Evolutionary conservation across 2,329 filamentous ascomycete species (phyloP), one percentile per base, ranked within the genome.

Genomic region (Ophiognomonia clavigignenti-juglandacearum): DNA sequence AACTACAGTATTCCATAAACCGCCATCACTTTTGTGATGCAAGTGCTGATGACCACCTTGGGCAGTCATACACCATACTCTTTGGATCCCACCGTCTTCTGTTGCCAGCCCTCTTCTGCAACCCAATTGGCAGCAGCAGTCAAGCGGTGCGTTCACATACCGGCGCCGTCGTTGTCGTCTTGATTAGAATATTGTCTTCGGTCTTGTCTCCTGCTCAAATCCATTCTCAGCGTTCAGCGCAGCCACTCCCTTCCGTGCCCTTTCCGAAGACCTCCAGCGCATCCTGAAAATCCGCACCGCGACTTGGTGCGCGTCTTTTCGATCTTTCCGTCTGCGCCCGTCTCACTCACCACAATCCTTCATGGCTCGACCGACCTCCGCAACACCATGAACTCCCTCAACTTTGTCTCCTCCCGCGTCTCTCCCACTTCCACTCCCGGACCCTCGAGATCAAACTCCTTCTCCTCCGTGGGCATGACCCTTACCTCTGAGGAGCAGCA

Each of bases 321-420:
- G 29, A 11, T 13, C 39, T 14, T 14, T 16, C 27, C 31, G 13
- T 20, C 19, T 18, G 18, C 26, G 14, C 35, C 32, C 8, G 9
- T 13, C n/a, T 13, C 26, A n/a, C 35, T 24, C 8, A 9, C 9
- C n/a, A 16, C 45, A 19, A 43, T 32, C 36, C 53, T 63, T 71
- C 69, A 80, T 83, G 80, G 80, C 76, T 74, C 68, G 65, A 66
- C 62, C 58, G 52, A 65, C 60, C 65, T 65, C 59, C 58, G 62
- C 59, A 67, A 69, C 74, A 87, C 78, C 71, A 96, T 96, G 92
- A 96, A 96, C 83, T 95, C 91, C 61, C 77, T 96, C 74, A 95
- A 93, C 73, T 88, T 96, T 67, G 82, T 96, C 66, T 93, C 89
- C 62, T 83, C 88, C 65, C 85, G 86, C 71, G 87, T 91, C 65